These are phyloP conservation scores for Fragilariopsis cylindrus DNA, from an alignment of 108 stramenopile genomes.

Conservation along the genomic window DNA sequence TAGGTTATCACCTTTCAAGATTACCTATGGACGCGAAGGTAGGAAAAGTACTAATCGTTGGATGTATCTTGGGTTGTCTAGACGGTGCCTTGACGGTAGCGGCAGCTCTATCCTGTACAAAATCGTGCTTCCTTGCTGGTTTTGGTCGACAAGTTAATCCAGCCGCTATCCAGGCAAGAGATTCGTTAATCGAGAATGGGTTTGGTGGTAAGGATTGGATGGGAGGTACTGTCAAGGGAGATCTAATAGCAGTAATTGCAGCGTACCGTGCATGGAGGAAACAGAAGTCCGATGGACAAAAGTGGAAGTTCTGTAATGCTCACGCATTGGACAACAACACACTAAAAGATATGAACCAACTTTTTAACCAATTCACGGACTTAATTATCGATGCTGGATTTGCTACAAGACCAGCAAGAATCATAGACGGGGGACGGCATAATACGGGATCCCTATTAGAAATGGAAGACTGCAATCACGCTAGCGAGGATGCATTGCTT, in stretches of 20 bases:
- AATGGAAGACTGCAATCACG: slow-evolving; percentile 25
- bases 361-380: slow-evolving; percentile 52
- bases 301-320: slow-evolving; percentile 37
- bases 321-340: slow-evolving; percentile 44
- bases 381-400: slow-evolving; percentile 58
- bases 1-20: slow-evolving; percentile 82
- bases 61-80: slow-evolving; percentile 65
- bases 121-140: slow-evolving; percentile 42
- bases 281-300: slow-evolving; percentile 16
- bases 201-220: slow-evolving; percentile 60
- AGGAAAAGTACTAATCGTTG: slow-evolving; percentile 71
- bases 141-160: neutral
- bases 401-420: neutral
- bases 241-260: slow-evolving; percentile 62
- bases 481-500: slow-evolving; percentile 52
- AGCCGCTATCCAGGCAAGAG: slow-evolving; percentile 24
- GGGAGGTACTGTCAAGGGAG: slow-evolving; percentile 60
- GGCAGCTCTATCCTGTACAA: slow-evolving; percentile 52
- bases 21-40: slow-evolving; percentile 87
- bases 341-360: slow-evolving; percentile 44
- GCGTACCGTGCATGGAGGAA: slow-evolving; percentile 56
- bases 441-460: neutral
- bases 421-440: too few species aligned
- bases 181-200: slow-evolving; percentile 51
- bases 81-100: slow-evolving; percentile 78